Evolutionary conservation across 140 eudicot genomes (phyloP), one percentile per base, ranked within the genome.

Genomic region (Senecio squalidus): DNA sequence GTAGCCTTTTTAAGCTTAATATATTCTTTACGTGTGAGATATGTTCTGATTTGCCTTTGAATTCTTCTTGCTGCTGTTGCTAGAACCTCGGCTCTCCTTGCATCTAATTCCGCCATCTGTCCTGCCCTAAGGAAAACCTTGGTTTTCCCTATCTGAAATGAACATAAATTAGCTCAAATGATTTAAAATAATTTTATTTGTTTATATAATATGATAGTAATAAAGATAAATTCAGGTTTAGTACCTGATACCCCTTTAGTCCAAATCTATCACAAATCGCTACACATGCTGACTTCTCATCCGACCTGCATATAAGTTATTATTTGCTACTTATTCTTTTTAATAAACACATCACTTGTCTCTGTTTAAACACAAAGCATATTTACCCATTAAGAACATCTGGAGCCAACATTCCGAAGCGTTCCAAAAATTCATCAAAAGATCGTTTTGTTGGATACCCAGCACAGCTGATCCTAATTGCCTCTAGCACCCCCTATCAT

Each of bases 41-140:
- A 64, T 31, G 97, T 89, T 76, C 81, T 71, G 53, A 85, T 89
- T 74, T 89, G 92, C 74, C 97, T 80, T 45, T 89, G 97, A 60
- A 89, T 89, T 54, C 84, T 82, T 81, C 75, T 82, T 70, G 94
- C 97, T 10, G 97, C 95, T 67, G 65, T 76, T 64, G 92, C 85
- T 31, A 89, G 60, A 50, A 84, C 77, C 69, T 89, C 97, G 55
- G 97, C 78, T 77, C 97, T 77, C 71, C 97, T 71, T 60, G 97
- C 89, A 64, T 89, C 97, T 80, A 89, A 64, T 71, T 89, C 97
- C 15, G 97, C 97, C 97, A 89, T 89, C 69, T 89, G 97, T 60
- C 97, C 97, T 21, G 97, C 97, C 74, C 97, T 80, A 18, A 89
- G 97, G 57, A 89, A 89, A 46, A 89, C 89, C 78, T 89, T 89